Base-by-base conservation (phyloP, 2,329 filamentous ascomycete species). In the Sphaerostilbella broomeana region DNA sequence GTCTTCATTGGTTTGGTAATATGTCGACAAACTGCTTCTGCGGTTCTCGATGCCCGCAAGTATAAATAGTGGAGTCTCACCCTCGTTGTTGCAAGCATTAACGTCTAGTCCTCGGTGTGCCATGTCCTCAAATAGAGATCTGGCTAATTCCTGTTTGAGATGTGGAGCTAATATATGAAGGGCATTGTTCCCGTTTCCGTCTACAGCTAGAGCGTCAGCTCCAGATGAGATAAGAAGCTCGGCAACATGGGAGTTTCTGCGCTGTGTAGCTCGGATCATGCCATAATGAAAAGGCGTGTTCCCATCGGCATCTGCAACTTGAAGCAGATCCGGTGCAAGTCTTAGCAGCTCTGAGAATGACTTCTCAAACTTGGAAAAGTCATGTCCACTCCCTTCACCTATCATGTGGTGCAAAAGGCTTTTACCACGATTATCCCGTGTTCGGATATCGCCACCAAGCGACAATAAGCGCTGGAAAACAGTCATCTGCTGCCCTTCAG, bases 251-350 rank as follows among this genome's bases (percentile, higher is more conserved):
- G 11, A n/a, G 6, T 34, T 18, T 6, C 13, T 19, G 3, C n/a
- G 12, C 4, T 21, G 5, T 2, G 13, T 15, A 2, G 35, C 40
- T 11, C 28, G 43, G 3, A 8, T 6, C 10, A 42, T 18, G 7
- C 51, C 53, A 20, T 47, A 43, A 22, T 56, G 49, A 11, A 57
- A 27, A 2, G 55, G 54, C 19, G 55, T 58, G 13, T 48, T 47
- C 2, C 57, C 54, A 5, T 45, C 20, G 6, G 15, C 31, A 24
- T 58, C 51, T 19, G 13, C 18, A 12, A 51, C 41, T 5, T 49
- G 41, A 5, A 51, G 8, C 1, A 54, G 15, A 3, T 20, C 20
- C 1, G 49, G 50, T 1, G 37, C 40, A 3, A 37, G 21, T 1
- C 27, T 8, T 1, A 51, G 7, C 3, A 46, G 10, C 9, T 45